These are phyloP conservation scores for Orbilia ellipsospora DNA, from an alignment of 2,329 filamentous ascomycete genomes.

Conservation along the genomic window DNA sequence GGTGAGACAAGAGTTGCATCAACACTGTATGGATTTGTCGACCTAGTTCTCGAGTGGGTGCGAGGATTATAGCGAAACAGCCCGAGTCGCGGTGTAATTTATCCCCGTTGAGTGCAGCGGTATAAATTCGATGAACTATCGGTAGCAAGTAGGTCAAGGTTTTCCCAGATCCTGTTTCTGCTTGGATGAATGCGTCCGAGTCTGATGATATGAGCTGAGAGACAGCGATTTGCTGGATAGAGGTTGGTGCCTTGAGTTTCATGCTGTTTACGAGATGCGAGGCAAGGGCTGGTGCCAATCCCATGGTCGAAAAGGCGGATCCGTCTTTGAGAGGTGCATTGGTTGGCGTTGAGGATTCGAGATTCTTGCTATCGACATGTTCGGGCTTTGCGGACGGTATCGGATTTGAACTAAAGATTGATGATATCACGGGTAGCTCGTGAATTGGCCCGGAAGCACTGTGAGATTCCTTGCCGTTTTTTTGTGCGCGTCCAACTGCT, in stretches of 20 bases:
- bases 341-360: slow-evolving; percentile 74
- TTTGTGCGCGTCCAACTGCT: slow-evolving; percentile 63
- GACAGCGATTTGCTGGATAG: slow-evolving; percentile 91
- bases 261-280: slow-evolving; percentile 86
- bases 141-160: slow-evolving; percentile 95
- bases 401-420: slow-evolving; percentile 91
- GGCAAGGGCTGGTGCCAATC: slow-evolving; percentile 82
- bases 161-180: slow-evolving; percentile 96
- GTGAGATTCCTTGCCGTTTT: slow-evolving; percentile 56
- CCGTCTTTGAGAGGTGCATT: slow-evolving; percentile 90
- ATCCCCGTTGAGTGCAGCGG: slow-evolving; percentile 60
- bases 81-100: slow-evolving; percentile 84
- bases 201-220: slow-evolving; percentile 81
- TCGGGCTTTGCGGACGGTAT: slow-evolving; percentile 69
- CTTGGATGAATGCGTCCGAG: slow-evolving; percentile 93
- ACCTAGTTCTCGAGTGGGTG: slow-evolving; percentile 91
- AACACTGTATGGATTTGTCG: slow-evolving; percentile 92
- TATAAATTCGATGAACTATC: slow-evolving; percentile 86
- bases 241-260: slow-evolving; percentile 87
- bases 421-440: slow-evolving; percentile 74
- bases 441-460: slow-evolving; percentile 57
- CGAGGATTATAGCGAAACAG: slow-evolving; percentile 91
- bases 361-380: slow-evolving; percentile 65
- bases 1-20: slow-evolving; percentile 61
- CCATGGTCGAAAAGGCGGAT: slow-evolving; percentile 84